Base-by-base conservation (phyloP, 495 filamentous ascomycete species). In the Talaromyces trachyspermus region DNA sequence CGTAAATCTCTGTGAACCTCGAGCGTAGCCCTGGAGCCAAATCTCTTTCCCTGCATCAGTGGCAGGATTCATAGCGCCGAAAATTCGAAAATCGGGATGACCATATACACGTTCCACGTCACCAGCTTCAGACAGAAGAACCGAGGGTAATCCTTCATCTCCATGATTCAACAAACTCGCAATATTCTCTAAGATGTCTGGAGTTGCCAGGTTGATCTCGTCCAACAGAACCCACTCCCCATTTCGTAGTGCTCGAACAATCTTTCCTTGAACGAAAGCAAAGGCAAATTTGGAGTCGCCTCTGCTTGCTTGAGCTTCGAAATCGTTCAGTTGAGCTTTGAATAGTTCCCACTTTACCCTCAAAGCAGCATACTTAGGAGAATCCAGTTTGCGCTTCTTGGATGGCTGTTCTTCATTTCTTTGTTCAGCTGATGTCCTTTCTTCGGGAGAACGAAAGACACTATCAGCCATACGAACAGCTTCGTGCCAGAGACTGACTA, bases 191-290 rank as follows among this genome's bases (percentile, higher is more conserved):
- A 99, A 66, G 0, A 92, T 96, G 54, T 99, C 94, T 2, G 91
- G 82, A 0, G 91, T 86, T 4, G 94, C 92, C 38, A 99, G 72
- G 56, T 99, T 99, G 55, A 99, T 94, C 63, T 99, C 94, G 61
- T 99, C 94, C 12, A 95, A 71, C n/a, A 99, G 71, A 12, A 99
- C 86, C 94, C 94, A 99, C 59, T 95, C 89, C 4, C 94, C 94
- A 62, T 95, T 95, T 40, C 90, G 75, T 18, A 86, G 80, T 4
- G 94, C 94, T 64, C 87, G 86, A 26, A 97, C 85, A 55, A 99
- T 85, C 53, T 86, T 95, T 47, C 94, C 89, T 63, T 99, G 91
- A 2, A 96, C 80, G 55, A 99, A 99, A 14, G 86, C 82, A 60
- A 99, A 97, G 0, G 90, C 89, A 62, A 96, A 95, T 40, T 83